Conservation (phyloP, 1,284 basidiomycete species). For the Pseudozyma hubeiensis region DNA sequence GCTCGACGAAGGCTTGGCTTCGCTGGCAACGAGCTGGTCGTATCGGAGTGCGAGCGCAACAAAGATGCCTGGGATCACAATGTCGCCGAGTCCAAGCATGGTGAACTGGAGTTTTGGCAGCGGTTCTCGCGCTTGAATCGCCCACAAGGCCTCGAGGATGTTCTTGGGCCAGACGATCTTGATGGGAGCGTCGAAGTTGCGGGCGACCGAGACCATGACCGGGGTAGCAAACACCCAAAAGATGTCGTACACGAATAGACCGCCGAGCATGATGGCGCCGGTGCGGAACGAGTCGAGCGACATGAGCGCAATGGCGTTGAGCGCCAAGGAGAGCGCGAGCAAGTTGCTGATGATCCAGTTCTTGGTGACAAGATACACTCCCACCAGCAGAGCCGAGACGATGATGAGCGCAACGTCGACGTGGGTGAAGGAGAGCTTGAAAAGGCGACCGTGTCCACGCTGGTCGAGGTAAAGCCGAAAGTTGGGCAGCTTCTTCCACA, state of each 20-base stretch:
- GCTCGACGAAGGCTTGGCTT: constrained; percentile 42
- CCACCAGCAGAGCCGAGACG: constrained; percentile 76
- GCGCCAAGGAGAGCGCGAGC: constrained; percentile 84
- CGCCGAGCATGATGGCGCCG: constrained; percentile 80
- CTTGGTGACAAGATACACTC: constrained; percentile 74
- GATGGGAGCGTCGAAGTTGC: constrained; percentile 88
- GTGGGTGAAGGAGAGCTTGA: constrained; percentile 67
- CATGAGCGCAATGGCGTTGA: constrained; percentile 83
- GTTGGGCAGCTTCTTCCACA: constrained; percentile 52
- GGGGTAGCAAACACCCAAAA: constrained; percentile 68
- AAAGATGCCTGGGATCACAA: constrained; percentile 90
- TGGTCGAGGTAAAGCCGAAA: constrained; percentile 44
- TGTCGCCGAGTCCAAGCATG: constrained; percentile 92
- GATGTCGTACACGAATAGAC: constrained; percentile 67
- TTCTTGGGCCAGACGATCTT: constrained; percentile 72
- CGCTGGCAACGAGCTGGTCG: constrained; percentile 75
- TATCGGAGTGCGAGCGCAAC: constrained; percentile 88
- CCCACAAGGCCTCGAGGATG: constrained; percentile 37
- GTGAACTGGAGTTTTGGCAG: constrained; percentile 75
- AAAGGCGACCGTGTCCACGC: constrained; percentile 37
- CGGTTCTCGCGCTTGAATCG: constrained; percentile 20
- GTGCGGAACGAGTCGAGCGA: constrained; percentile 91
- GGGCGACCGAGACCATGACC: constrained; percentile 77
- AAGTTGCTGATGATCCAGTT: constrained; percentile 83
- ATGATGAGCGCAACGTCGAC: constrained; percentile 76